Base-by-base conservation (phyloP, 2,329 filamentous ascomycete species). In the Clonostachys rhizophaga region DNA sequence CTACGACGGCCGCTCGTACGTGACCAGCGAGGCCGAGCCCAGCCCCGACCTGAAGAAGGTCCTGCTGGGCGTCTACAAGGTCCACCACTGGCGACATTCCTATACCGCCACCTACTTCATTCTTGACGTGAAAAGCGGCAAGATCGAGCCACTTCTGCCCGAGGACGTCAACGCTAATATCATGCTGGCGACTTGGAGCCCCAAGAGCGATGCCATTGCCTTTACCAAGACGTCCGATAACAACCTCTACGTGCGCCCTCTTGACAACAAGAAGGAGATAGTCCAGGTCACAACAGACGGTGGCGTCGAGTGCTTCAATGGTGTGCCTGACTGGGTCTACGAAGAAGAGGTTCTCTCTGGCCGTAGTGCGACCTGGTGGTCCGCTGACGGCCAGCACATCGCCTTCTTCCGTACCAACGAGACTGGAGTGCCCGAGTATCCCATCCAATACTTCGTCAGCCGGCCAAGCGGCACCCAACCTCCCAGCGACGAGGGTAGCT, bases 291-390 rank as follows among this genome's bases (percentile, higher is more conserved):
- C 94, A 2, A 82, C 75, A 46, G 92, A 99, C 61, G 94, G 95
- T 12, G 89, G 92, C 0, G 74, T 83, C 1, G 84, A 97, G 56
- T 82, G 94, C 50, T 99, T 99, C 67, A 96, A 99, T 58, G 94
- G 94, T 16, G 83, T 96, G 17, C 94, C 94, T 1, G 95, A 99
- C 64, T 99, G 94, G 94, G 94, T 97, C 0, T 96, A 95, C 58
- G 89, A 95, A 61, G 75, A 79, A 55, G 70, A 73, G 47, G 70
- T 73, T 4, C 89, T 97, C 52, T 66, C 73, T 13, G 86, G 81
- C 2, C 87, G 89, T 55, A 89, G 81, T 51, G 92, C 89, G 6
- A 95, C 91, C 2, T 99, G 95, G 94, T 99, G 91, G 91, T 92
- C 90, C 34, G 79, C 85, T 35, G 89, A 95, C 62, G 94, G 91